phyloP scores from a whole-genome alignment of 2,329 filamentous ascomycete species.

The Diaporthe batatas region DNA sequence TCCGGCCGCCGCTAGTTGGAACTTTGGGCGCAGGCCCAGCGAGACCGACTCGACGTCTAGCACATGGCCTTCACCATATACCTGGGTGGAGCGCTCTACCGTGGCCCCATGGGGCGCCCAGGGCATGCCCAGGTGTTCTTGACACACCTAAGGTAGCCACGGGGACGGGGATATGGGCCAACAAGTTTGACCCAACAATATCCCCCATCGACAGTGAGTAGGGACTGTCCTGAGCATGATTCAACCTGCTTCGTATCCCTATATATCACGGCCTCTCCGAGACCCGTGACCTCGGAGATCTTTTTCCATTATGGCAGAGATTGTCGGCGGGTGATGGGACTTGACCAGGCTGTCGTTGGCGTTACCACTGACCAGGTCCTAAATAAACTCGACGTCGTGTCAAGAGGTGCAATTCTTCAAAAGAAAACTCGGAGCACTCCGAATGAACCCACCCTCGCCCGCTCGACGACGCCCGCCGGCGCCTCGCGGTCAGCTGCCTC shows the following conservation, averaged over 20 bases:
- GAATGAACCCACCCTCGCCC: slow-evolving; percentile 5
- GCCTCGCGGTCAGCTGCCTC: slow-evolving; percentile 15
- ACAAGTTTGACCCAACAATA: slow-evolving; percentile 35
- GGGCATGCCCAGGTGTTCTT: slow-evolving; percentile 32
- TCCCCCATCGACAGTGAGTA: slow-evolving; percentile 35
- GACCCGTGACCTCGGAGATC: too few species aligned
- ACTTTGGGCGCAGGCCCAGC: slow-evolving; percentile 16
- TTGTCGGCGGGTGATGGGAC: too few species aligned
- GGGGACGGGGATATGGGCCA: slow-evolving; percentile 41
- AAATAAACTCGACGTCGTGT: not conserved
- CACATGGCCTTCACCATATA: slow-evolving; percentile 34
- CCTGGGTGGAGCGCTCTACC: slow-evolving; percentile 28
- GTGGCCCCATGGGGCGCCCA: slow-evolving; percentile 21
- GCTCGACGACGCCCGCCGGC: slow-evolving; percentile 15
- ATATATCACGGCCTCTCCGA: too few species aligned
- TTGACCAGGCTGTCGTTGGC: too few species aligned
- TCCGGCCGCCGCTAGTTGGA: not conserved
- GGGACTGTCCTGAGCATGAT: slow-evolving; percentile 41
- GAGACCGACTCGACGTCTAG: slow-evolving; percentile 36
- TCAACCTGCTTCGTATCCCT: not conserved
- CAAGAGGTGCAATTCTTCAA: slow-evolving; percentile 29
- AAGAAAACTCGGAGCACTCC: slow-evolving; percentile 23
- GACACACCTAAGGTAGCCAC: slow-evolving; percentile 29
- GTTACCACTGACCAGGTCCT: not conserved
- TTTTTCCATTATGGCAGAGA: not conserved